A percentile compares a stretch with the other conserved stretches of the same genome.
Evolutionary conservation across 1,139 yeast species (phyloP).

Genomic region (Hyphopichia pseudoburtonii): DNA sequence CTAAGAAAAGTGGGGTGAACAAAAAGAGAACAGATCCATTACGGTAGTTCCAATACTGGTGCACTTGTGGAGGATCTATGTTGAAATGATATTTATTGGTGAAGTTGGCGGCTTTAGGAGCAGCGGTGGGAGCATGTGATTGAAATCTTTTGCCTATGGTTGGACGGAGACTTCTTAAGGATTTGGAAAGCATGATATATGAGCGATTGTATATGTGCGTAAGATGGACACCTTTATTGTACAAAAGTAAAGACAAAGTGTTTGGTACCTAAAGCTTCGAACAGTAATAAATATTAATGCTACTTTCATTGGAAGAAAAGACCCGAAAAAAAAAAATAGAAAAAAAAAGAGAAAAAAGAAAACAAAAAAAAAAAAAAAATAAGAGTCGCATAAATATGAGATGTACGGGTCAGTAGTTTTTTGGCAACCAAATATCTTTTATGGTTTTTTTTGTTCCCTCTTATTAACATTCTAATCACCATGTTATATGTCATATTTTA

Average conservation of each 20-base stretch:
- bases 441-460: too few species aligned
- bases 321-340: background rate
- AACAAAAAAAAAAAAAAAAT: background rate
- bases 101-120: constrained; percentile 29
- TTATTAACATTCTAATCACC: too few species aligned
- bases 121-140: constrained; percentile 24
- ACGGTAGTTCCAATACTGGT: constrained; percentile 47
- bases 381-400: too few species aligned
- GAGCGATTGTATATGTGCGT: too few species aligned
- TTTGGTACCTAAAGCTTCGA: background rate
- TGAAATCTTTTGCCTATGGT: constrained; percentile 31
- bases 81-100: constrained; percentile 46
- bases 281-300: background rate
- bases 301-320: constrained; percentile 1
- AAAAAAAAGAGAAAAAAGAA: background rate
- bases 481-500: too few species aligned
- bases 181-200: constrained; percentile 35
- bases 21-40: constrained; percentile 39
- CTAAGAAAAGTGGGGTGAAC: constrained; percentile 38
- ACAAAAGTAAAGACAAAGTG: background rate
- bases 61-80: constrained; percentile 48
- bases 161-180: constrained; percentile 18
- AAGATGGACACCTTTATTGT: too few species aligned
- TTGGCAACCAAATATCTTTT: constrained; percentile 1
- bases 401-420: too few species aligned